These are phyloP conservation scores for Hanseniaspora nectarophila DNA, from an alignment of 805 yeast genomes.

Conservation along the genomic window DNA sequence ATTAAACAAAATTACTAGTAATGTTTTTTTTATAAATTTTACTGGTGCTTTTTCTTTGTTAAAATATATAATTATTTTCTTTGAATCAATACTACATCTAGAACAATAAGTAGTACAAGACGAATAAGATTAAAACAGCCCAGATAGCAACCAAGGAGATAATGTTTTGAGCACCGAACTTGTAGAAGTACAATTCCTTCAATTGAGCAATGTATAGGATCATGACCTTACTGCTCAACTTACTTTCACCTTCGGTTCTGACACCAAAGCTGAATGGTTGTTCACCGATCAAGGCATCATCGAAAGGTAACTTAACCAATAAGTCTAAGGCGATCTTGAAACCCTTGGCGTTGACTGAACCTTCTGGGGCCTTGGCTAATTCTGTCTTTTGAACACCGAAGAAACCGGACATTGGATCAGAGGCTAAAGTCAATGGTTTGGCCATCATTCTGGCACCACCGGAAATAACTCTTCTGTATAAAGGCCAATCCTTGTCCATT, in stretches of 20 bases:
- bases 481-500: constrained; percentile 43
- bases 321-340: constrained; percentile 41
- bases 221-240: constrained; percentile 39
- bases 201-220: constrained; percentile 37
- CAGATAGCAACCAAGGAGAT: constrained; percentile 27
- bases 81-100: neutral
- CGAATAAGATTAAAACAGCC: constrained; percentile 25
- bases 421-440: constrained; percentile 39
- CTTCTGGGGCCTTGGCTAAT: constrained; percentile 27
- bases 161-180: constrained; percentile 33
- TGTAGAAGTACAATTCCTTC: constrained; percentile 37
- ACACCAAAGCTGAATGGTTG: constrained; percentile 42
- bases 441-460: constrained; percentile 40
- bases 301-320: constrained; percentile 37
- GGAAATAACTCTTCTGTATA: constrained; percentile 39
- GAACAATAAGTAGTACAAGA: constrained; percentile 23
- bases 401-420: constrained; percentile 45
- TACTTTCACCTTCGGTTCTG: constrained; percentile 44
- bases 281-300: constrained; percentile 33
- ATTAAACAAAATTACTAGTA: no score
- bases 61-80: neutral
- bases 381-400: constrained; percentile 40
- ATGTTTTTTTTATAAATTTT: no score
- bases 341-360: constrained; percentile 34
- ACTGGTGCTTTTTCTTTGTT: no score